Percentiles rank a stretch among this genome's conserved stretches.
Evolutionary conservation across 1,139 yeast genomes (phyloP).

Genomic region (Kodamaea plutei): DNA sequence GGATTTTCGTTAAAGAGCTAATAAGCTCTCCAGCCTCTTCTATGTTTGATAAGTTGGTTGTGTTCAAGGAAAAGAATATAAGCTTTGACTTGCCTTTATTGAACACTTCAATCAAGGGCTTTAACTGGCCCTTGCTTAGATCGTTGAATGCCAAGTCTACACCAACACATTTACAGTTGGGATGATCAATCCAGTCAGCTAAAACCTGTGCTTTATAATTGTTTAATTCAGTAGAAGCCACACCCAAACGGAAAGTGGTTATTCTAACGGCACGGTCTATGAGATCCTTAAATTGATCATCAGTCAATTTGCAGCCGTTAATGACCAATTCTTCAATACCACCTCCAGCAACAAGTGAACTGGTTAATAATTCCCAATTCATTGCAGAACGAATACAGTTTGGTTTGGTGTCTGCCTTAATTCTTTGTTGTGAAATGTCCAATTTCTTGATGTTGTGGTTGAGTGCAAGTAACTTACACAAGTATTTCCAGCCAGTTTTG

Average conservation of each 20-base stretch:
- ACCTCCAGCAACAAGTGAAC: slow-evolving; percentile 53
- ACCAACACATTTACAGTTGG: slow-evolving; percentile 62
- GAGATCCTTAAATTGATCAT: slow-evolving; percentile 46
- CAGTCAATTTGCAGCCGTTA: slow-evolving; percentile 70
- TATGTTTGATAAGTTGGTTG: slow-evolving; percentile 54
- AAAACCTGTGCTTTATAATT: slow-evolving; percentile 52
- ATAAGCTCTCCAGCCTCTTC: slow-evolving; percentile 54
- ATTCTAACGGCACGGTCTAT: slow-evolving; percentile 50
- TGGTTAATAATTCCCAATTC: slow-evolving; percentile 73
- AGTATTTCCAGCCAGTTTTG: slow-evolving; percentile 62
- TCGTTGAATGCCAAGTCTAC: slow-evolving; percentile 84
- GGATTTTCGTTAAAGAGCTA: slow-evolving; percentile 46
- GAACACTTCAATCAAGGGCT: slow-evolving; percentile 45
- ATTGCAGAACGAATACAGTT: slow-evolving; percentile 53
- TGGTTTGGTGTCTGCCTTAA: slow-evolving; percentile 47
- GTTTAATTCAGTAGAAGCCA: slow-evolving; percentile 69
- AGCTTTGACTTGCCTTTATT: slow-evolving; percentile 35
- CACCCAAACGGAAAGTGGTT: slow-evolving; percentile 67
- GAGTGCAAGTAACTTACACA: slow-evolving; percentile 66
- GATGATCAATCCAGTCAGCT: slow-evolving; percentile 58
- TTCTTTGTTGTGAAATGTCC: slow-evolving; percentile 76
- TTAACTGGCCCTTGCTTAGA: slow-evolving; percentile 50
- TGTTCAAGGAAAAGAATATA: slow-evolving; percentile 64
- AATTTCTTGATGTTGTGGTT: slow-evolving; percentile 59
- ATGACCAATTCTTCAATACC: slow-evolving; percentile 82